Evolutionary conservation across 2,329 filamentous ascomycete genomes (phyloP), one percentile per base, ranked within the genome.

Genomic region (Westerdykella ornata): DNA sequence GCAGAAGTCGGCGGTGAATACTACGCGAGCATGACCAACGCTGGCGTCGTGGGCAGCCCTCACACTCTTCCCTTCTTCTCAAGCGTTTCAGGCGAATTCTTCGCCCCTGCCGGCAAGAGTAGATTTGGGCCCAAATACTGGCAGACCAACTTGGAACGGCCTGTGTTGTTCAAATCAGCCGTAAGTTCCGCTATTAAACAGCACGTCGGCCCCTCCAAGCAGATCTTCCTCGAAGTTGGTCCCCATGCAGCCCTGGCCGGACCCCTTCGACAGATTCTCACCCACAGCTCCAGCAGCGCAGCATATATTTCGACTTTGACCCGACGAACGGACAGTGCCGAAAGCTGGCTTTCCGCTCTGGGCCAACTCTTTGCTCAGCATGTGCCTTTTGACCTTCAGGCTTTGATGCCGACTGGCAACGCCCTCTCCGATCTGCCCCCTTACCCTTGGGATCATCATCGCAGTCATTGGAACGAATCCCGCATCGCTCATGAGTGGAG

Each of bases 181-280:
- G n/a, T n/a, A n/a, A n/a, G n/a, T n/a, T n/a, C n/a, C n/a, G n/a
- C n/a, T n/a, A 26, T 11, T 9, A 26, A 26, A 9, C 12, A 9
- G 22, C 22, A 9, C 8, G 8, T 26, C 3, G 36, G 7, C 18
- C 4, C 7, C 22, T 29, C 22, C 3, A 26, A 38, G 15, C 5
- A 33, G 2, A 11, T 29, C 6, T 19, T 14, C 28, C 16, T 14
- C 5, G 36, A 26, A n/a, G 31, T 38, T 38, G 26, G 15, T 9
- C 67, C 70, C 3, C 70, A 72, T 44, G 64, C 69, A 1, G 62
- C 66, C 2, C 56, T 74, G 5, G 68, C 65, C 41, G 60, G 62
- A 0, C 69, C 71, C 0, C 59, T 58, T 0, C 51, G 39, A 1
- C 58, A 69, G 38, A 67, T 52, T 1, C 56, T 68, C 26, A 26